Base-by-base conservation (phyloP, 2,329 filamentous ascomycete species). In the Arachnomyces sp. region DNA sequence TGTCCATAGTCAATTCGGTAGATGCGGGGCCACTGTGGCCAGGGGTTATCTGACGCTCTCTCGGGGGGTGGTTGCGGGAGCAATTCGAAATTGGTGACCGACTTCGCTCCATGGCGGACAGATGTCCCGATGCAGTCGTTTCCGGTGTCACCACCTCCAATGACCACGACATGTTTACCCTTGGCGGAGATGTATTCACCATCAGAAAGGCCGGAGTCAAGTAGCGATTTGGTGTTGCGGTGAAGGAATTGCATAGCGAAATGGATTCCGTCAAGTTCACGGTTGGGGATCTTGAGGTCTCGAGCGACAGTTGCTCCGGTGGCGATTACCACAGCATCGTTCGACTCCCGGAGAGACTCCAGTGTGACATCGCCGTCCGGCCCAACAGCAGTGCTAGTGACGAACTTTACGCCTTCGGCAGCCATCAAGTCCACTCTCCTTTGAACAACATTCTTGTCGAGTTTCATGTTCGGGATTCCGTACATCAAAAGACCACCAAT, bases 1-100 rank as follows among this genome's bases (percentile, higher is more conserved):
- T 96, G 90, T 42, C 90, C 90, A 58, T 96, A 96, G 67, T 96
- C 90, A n/a, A 95, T 85, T 54, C 90, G 88, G 76, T 94, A 95
- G 62, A 95, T 89, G 56, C 89, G 85, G 43, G 90, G 90, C 89
- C 90, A 96, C 68, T 95, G 90, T 7, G 90, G 90, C 90, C 90
- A 96, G 47, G 90, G 90, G 73, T 96, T 96, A 67, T 95, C 90
- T 48, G 79, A 77, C 49, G 85, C 88, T 67, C 90, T 87, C 74
- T 94, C 82, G 44, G 84, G 78, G 6, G 89, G 87, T 52, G 90
- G 90, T 67, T 95, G 88, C 20, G 90, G 90, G 47, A 96, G 75
- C 42, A 96, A 74, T 71, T 96, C 90, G 53, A 96, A 95, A 77
- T 96, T 95, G 67, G 84, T 84, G 48, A 96, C 86, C 1, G 86